Base-by-base conservation (phyloP, 495 filamentous ascomycete genomes). In the Pyrenula massariospora region DNA sequence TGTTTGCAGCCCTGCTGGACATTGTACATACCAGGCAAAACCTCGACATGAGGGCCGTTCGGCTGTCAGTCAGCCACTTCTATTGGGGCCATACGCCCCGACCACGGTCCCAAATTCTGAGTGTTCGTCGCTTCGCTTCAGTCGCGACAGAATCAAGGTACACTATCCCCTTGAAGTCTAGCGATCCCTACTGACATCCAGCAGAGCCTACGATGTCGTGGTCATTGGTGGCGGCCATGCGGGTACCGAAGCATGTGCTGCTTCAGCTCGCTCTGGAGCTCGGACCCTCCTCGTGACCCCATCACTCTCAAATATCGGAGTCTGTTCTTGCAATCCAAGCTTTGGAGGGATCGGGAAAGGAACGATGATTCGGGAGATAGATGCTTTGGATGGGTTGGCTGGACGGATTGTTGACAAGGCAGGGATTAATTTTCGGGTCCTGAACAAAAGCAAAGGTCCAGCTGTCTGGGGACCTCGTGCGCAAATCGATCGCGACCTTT, bases 281-380 rank as follows among this genome's bases (percentile, higher is more conserved):
- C 83, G 84, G 57, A 98, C 93, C 3, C 91, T 87, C 2, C 79
- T 98, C 56, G 77, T 98, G 42, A 98, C 93, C 2, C 91, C 88
- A 52, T 87, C 83, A 56, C 65, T 91, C 55, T 83, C 89, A 53
- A 95, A 96, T 63, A 85, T 98, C 24, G 93, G 93, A 36, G 87
- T 92, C 21, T 97, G 94, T 71, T 96, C 92, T 54, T 98, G 93
- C 75, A 98, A 98, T 69, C 93, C 93, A 24, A 93, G 87, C 57
- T 95, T 98, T 66, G 93, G 93, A 51, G 93, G 93, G 25, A 98
- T 98, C 62, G 93, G 93, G n/a, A 98, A 98, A 69, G 93, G 93
- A 10, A 96, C 87, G 15, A 97, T 98, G 78, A 74, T 98, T 31
- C 84, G 92, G 1, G 93, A 98, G 68, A 84, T 98, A 24, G 93